Evolutionary conservation across 257 asterid genomes (phyloP).

Genomic region (Lantana camara): DNA sequence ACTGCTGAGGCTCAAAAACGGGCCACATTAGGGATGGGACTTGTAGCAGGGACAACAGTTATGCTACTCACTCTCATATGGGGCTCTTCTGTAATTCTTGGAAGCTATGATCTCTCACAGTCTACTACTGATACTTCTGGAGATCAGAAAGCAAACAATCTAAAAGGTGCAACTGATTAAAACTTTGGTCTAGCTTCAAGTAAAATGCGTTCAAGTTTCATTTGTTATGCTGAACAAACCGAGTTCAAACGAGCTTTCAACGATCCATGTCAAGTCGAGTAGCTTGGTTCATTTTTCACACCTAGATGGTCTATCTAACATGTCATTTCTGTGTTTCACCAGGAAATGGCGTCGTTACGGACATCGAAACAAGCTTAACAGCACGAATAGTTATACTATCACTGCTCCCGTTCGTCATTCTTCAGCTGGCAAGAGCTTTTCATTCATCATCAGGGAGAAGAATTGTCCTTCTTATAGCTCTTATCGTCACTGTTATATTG

Average conservation of each 20-base stretch:
- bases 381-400: constrained; percentile 45
- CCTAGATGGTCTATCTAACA: neutral
- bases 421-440: constrained; percentile 30
- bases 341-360: constrained; percentile 49
- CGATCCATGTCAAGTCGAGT: too few relatives aligned
- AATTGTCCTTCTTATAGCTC: constrained; percentile 44
- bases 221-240: too few relatives aligned
- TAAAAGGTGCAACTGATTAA: constrained; percentile 25
- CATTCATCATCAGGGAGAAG: constrained; percentile 28
- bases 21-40: constrained; percentile 55
- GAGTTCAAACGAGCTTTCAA: too few relatives aligned
- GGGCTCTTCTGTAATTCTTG: constrained; percentile 58
- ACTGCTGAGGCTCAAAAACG: constrained; percentile 50
- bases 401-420: constrained; percentile 41
- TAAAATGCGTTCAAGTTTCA: too few relatives aligned
- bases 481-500: constrained; percentile 35
- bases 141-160: neutral
- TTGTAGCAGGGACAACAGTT: constrained; percentile 64
- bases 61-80: constrained; percentile 61
- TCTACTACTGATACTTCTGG: constrained; percentile 20
- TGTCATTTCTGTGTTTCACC: constrained; percentile 1
- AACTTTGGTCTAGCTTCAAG: too few relatives aligned
- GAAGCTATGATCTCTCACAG: constrained; percentile 48
- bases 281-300: too few relatives aligned
- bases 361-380: constrained; percentile 54